These are phyloP conservation scores for Botrytis deweyae DNA, from an alignment of 2,329 filamentous ascomycete genomes.

Conservation along the genomic window DNA sequence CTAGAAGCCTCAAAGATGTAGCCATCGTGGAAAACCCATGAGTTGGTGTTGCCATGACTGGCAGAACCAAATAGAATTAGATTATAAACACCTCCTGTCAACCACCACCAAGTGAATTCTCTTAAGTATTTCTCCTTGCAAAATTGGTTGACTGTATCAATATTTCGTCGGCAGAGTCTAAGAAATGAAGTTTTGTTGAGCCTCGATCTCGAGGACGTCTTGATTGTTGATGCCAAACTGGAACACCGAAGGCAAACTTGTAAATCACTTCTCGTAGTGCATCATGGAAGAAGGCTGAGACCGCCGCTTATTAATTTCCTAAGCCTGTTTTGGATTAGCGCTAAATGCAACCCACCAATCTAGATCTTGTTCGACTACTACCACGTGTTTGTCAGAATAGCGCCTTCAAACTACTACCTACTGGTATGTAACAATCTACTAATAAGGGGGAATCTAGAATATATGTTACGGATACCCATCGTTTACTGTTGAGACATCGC, in stretches of 20 bases:
- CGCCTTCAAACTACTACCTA: background rate
- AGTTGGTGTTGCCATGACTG: conserved; percentile 19
- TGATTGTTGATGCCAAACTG: conserved; percentile 8
- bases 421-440: background rate
- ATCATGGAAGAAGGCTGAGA: background rate
- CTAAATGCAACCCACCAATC: background rate
- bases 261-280: background rate
- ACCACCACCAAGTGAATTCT: conserved; percentile 15
- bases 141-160: background rate
- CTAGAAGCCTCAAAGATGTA: conserved; percentile 11
- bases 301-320: background rate
- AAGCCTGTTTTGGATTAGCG: background rate
- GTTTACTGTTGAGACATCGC: background rate
- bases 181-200: background rate
- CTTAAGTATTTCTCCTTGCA: background rate
- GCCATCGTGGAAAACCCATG: conserved; percentile 16
- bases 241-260: conserved; percentile 13
- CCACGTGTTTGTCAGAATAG: background rate
- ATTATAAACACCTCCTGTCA: conserved; percentile 18
- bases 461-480: background rate
- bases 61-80: conserved; percentile 18
- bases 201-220: conserved; percentile 10
- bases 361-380: background rate
- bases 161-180: background rate
- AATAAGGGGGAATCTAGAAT: background rate